A percentile compares a stretch with the other conserved stretches of the same genome.
Conservation (phyloP, 345 rosid genomes). For the Populus euphratica region DNA sequence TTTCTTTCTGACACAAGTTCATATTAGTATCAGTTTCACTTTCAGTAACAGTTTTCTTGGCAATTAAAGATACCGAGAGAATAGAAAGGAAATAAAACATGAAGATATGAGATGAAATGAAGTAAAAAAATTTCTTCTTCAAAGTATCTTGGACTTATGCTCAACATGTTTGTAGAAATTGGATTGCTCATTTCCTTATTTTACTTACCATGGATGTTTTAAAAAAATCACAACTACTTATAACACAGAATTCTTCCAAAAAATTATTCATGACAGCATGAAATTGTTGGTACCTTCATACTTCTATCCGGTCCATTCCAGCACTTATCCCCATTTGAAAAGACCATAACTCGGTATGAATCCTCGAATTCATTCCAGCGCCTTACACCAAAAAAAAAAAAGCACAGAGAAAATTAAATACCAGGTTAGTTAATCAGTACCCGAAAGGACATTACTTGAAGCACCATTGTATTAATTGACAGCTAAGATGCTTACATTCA, state of each 20-base stretch:
- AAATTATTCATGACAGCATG: too few species aligned
- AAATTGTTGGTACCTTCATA: slow-evolving; percentile 48
- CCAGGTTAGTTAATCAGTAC: neutral
- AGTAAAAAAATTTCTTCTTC: neutral
- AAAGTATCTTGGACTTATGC: neutral
- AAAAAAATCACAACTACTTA: neutral
- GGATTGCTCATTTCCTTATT: neutral
- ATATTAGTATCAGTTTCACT: neutral
- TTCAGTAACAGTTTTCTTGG: neutral
- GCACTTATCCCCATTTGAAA: slow-evolving; percentile 75
- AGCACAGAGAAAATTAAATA: neutral
- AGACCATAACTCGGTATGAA: slow-evolving; percentile 58
- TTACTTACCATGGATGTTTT: neutral
- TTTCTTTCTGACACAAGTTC: neutral
- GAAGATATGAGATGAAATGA: neutral
- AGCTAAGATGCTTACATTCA: neutral
- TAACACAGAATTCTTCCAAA: neutral
- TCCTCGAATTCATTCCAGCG: slow-evolving; percentile 82
- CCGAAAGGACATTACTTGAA: neutral
- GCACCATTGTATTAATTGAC: neutral
- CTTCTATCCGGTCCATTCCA: slow-evolving; percentile 99
- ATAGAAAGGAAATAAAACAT: neutral
- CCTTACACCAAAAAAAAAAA: slow-evolving; percentile 38
- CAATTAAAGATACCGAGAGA: neutral
- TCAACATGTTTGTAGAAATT: neutral